Conservation (phyloP, 192 early-diverging fungal genomes). For the Podila clonocystis region DNA sequence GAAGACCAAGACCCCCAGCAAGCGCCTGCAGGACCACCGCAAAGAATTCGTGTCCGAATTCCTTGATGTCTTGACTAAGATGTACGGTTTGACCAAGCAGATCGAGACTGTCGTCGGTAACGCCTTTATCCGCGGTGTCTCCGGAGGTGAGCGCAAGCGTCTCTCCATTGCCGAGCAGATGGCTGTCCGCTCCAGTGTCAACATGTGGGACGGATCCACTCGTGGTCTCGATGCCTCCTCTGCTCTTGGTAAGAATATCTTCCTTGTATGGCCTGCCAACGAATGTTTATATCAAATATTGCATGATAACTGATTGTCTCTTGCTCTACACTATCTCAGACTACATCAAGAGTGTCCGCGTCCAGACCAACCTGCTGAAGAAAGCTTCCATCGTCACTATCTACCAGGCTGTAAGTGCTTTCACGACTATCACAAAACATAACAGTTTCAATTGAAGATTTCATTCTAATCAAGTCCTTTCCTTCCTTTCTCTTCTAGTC, state of each 20-base stretch:
- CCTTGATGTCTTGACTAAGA: conserved; percentile 64
- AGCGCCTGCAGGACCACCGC: conserved; percentile 57
- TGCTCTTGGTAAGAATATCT: conserved; percentile 70
- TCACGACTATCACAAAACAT: not conserved
- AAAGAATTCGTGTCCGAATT: conserved; percentile 61
- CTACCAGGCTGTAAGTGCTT: conserved; percentile 77
- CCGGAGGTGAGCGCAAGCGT: conserved; percentile 84
- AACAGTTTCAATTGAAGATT: conserved; percentile 33
- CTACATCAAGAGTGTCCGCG: not conserved
- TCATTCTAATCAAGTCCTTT: not conserved
- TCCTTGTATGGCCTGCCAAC: conserved; percentile 48
- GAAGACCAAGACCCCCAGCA: conserved; percentile 74
- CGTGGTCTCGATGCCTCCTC: conserved; percentile 74
- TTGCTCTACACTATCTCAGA: not conserved
- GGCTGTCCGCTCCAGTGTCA: conserved; percentile 61
- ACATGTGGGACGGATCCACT: conserved; percentile 77
- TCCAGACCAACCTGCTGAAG: conserved; percentile 59
- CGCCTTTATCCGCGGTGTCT: conserved; percentile 80
- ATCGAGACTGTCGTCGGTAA: conserved; percentile 77
- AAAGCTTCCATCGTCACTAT: conserved; percentile 72
- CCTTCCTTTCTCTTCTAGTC: conserved; percentile 58
- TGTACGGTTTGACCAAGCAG: conserved; percentile 72
- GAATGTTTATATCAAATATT: not conserved
- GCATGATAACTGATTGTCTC: conserved; percentile 57
- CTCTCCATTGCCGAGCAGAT: conserved; percentile 83